A percentile compares a stretch with the other conserved stretches of the same genome.
phyloP scores from a whole-genome alignment of 768 basidiomycete genomes.

The Phlebiopsis flavidoalba region DNA sequence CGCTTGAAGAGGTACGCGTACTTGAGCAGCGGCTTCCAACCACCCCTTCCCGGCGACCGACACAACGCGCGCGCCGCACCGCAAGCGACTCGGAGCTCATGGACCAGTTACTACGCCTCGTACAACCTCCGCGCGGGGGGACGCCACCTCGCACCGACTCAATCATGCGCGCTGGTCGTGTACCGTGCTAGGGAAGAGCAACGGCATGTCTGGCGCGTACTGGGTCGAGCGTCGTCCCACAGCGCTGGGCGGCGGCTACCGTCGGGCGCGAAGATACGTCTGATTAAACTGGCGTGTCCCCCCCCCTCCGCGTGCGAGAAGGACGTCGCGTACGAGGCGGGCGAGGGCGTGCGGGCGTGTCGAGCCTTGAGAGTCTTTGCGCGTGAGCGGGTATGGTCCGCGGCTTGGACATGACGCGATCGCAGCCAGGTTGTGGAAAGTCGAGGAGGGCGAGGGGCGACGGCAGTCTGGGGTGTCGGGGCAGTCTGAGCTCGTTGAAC shows the following conservation, averaged over 20 bases:
- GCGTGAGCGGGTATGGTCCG: background rate
- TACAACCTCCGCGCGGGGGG: background rate
- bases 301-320: background rate
- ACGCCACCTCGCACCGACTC: constrained; percentile 4
- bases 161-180: background rate
- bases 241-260: no score
- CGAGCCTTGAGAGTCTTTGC: background rate
- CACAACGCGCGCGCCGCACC: background rate
- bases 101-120: constrained; percentile 1
- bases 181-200: background rate
- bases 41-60: background rate
- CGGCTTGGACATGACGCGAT: constrained; percentile 5
- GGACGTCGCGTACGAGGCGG: background rate
- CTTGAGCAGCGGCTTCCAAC: background rate
- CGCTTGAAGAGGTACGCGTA: constrained; percentile 7
- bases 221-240: background rate
- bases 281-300: no score
- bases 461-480: background rate
- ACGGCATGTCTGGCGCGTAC: background rate
- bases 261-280: no score
- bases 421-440: background rate
- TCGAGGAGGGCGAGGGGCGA: background rate
- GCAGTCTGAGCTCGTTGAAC: background rate
- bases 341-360: constrained; percentile 1
- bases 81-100: constrained; percentile 3